phyloP scores from a whole-genome alignment of 768 basidiomycete genomes.

The Leccinum truebloodii region DNA sequence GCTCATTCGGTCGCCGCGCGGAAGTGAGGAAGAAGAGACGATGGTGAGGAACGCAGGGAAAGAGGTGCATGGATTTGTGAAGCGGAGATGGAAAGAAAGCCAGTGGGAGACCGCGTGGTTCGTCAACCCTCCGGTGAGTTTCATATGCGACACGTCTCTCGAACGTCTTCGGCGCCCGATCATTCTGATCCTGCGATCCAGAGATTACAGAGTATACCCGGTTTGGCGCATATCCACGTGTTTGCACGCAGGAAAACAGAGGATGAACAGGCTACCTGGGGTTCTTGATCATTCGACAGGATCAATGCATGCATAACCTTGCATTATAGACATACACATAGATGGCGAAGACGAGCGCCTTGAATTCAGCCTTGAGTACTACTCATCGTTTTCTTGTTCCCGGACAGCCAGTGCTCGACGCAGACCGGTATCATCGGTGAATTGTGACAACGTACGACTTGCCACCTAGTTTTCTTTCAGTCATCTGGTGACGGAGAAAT shows the following conservation, averaged over 20 bases:
- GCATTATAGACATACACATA: constrained; percentile 8
- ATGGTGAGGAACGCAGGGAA: constrained; percentile 51
- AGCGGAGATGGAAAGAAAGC: constrained; percentile 62
- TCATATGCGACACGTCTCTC: background rate
- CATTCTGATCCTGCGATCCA: constrained; percentile 27
- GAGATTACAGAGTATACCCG: constrained; percentile 82
- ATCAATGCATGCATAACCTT: background rate
- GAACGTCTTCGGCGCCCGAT: background rate
- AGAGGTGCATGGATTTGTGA: constrained; percentile 66
- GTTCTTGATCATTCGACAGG: constrained; percentile 5
- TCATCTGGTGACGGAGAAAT: background rate
- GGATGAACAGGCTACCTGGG: constrained; percentile 24
- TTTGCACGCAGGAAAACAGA: constrained; percentile 64
- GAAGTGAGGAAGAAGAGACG: constrained; percentile 52
- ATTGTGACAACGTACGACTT: background rate
- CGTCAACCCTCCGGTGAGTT: constrained; percentile 79
- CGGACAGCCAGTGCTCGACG: background rate
- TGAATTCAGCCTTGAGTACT: background rate
- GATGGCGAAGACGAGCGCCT: constrained; percentile 6
- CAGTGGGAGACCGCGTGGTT: constrained; percentile 95
- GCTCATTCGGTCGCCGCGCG: constrained; percentile 52
- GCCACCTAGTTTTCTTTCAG: background rate
- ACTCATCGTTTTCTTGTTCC: background rate
- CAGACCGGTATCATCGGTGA: background rate
- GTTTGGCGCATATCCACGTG: constrained; percentile 84